phyloP scores from a whole-genome alignment of 352 stramenopile genomes.

The Phytophthora capsici region DNA sequence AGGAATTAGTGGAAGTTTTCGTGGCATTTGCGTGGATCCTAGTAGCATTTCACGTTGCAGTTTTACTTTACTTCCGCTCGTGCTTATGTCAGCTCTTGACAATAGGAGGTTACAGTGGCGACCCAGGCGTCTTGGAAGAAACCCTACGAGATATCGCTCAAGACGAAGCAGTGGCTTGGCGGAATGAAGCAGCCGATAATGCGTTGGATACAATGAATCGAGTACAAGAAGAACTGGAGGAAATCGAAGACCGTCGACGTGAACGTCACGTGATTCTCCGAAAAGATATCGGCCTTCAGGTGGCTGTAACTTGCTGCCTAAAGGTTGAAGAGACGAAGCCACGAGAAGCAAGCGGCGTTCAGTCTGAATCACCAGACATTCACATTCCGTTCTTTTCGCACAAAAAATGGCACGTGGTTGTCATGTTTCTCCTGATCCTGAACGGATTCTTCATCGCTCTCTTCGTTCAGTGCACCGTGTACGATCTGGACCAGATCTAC shows the following conservation, averaged over 20 bases:
- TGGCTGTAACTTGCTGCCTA: constrained; percentile 25
- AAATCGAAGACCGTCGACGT: constrained; percentile 22
- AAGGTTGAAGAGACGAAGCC: constrained; percentile 13
- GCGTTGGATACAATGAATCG: constrained; percentile 24
- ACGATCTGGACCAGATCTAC: constrained; percentile 39
- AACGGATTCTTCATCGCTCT: constrained; percentile 71
- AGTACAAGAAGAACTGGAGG: constrained; percentile 29
- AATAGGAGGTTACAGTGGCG: constrained; percentile 32
- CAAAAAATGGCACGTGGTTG: constrained; percentile 64
- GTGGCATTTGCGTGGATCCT: constrained; percentile 36
- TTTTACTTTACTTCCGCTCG: constrained; percentile 46
- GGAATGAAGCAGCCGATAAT: constrained; percentile 21
- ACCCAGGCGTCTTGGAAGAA: constrained; percentile 2
- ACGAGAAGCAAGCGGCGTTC: constrained; percentile 12
- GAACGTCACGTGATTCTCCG: constrained; percentile 18
- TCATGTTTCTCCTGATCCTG: constrained; percentile 66
- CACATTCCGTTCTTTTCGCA: constrained; percentile 56
- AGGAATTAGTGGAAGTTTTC: constrained; percentile 43
- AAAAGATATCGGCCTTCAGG: constrained; percentile 27
- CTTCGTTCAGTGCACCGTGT: constrained; percentile 64
- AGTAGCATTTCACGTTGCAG: constrained; percentile 39
- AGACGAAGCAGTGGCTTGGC: constrained; percentile 23
- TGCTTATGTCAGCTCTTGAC: constrained; percentile 38
- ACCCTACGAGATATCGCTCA: constrained; percentile 22
- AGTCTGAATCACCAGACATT: constrained; percentile 20